Base-by-base conservation (phyloP, 1,284 basidiomycete species). In the Cystobasidiaceae sp. region DNA sequence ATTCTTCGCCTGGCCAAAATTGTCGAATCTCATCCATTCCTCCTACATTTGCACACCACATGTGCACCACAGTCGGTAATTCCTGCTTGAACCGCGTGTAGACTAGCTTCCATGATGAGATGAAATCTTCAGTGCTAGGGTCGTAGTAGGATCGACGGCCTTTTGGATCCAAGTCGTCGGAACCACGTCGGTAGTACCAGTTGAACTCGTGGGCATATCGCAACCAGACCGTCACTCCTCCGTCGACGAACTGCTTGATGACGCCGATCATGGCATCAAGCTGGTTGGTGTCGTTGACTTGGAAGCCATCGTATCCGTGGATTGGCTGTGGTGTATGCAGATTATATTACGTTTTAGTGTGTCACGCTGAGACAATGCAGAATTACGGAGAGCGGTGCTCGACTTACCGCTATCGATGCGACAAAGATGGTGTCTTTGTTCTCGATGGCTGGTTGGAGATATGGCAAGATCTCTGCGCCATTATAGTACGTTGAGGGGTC, bases 161-260 rank as follows among this genome's bases (percentile, higher is more conserved):
- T 8, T 39, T 56, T 6, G 61, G 61, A 15, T 64, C 61, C 9
- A 54, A 33, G 28, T 64, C 61, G 30, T 64, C 61, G 9, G 54
- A 56, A 8, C 54, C 54, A n/a, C 54, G 54, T 4, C 39, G 21
- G 23, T 56, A 56, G 23, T 56, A 56, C 54, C 68, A 73, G 68
- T 71, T 73, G 67, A 72, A 62, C 52, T 64, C 48, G 34, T 39
- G 56, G 0, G 43, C 65, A 45, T 76, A 78, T 17, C 77, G 72
- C n/a, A 78, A 68, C 62, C 76, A 74, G 43, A 78, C 77, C 41
- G 75, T 74, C 43, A 77, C 70, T 30, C 77, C 77, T 5, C 71
- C 62, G 60, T 78, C 77, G 37, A 75, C 76, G 66, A 77, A 77
- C 51, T 73, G 65, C 69, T 77, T 76, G 71, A 77, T 73, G 30